phyloP scores from a whole-genome alignment of 2,329 filamentous ascomycete genomes.

The Cylindrodendrum hubeiense region DNA sequence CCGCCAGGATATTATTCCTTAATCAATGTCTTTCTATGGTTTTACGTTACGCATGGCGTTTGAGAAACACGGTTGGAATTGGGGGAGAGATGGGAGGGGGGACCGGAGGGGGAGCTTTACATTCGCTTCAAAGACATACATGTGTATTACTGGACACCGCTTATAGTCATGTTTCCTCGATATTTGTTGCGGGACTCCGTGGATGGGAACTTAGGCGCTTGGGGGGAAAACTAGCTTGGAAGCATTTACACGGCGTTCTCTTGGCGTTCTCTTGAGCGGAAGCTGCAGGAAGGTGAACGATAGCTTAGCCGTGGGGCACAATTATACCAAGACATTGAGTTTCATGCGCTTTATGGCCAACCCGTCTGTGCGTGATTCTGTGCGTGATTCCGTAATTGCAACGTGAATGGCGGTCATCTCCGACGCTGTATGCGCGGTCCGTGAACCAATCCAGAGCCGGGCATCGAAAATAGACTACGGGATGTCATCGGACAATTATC shows the following conservation, averaged over 20 bases:
- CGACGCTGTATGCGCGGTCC: conserved; percentile 22
- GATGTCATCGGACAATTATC: conserved; percentile 2
- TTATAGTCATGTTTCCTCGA: conserved; percentile 9
- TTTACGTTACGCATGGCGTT: conserved; percentile 39
- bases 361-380: conserved; percentile 32
- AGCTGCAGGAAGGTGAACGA: conserved; percentile 18
- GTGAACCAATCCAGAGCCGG: conserved; percentile 18
- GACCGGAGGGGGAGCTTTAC: conserved; percentile 21
- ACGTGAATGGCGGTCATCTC: conserved; percentile 35
- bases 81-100: conserved; percentile 18
- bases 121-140: conserved; percentile 35
- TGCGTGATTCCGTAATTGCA: too few species aligned
- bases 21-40: conserved; percentile 18
- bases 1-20: conserved; percentile 13
- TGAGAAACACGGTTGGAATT: conserved; percentile 26
- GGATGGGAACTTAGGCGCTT: conserved; percentile 11
- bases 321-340: conserved; percentile 41
- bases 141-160: conserved; percentile 35
- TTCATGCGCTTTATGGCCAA: conserved; percentile 29
- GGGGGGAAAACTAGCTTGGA: conserved; percentile 23
- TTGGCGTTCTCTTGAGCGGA: conserved; percentile 18
- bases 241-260: conserved; percentile 25
- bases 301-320: conserved; percentile 33
- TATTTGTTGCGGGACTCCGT: conserved; percentile 2
- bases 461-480: conserved; percentile 4